phyloP scores from a whole-genome alignment of 2,329 filamentous ascomycete species.

The Cladosporium sp. region DNA sequence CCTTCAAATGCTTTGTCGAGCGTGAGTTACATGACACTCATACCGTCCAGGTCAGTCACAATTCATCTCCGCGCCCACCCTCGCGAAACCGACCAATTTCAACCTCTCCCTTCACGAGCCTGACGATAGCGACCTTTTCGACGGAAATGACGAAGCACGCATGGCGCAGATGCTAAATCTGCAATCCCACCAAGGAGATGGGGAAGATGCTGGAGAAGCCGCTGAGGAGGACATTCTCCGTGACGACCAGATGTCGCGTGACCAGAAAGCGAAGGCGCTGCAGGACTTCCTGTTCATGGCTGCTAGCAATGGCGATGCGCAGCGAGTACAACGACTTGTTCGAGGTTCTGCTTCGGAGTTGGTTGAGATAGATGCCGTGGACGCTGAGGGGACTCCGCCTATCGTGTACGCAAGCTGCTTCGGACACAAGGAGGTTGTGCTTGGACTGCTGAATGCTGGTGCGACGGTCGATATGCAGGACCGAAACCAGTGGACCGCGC shows the following conservation, averaged over 20 bases:
- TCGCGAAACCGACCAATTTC: conserved; percentile 79
- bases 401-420: conserved; percentile 98
- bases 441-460: conserved; percentile 74
- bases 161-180: conserved; percentile 94
- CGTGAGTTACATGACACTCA: conserved; percentile 7
- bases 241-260: conserved; percentile 65
- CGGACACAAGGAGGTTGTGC: conserved; percentile 85
- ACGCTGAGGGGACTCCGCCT: conserved; percentile 93
- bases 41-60: conserved; percentile 73
- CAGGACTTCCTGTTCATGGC: conserved; percentile 92
- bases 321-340: conserved; percentile 70
- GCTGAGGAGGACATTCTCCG: conserved; percentile 74
- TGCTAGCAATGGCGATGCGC: conserved; percentile 88
- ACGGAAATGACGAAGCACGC: conserved; percentile 73
- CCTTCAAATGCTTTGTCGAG: conserved; percentile 25
- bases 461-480: conserved; percentile 90
- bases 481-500: conserved; percentile 90
- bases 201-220: conserved; percentile 56
- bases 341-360: conserved; percentile 65
- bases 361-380: conserved; percentile 78
- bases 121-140: conserved; percentile 56
- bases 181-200: conserved; percentile 78
- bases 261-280: conserved; percentile 72
- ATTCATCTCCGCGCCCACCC: conserved; percentile 79
- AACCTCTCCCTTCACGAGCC: conserved; percentile 77